Percentiles rank a stretch among this genome's conserved stretches.
These are phyloP conservation scores for Ophiostoma sp. DNA, from an alignment of 2,329 filamentous ascomycete species.

Conservation along the genomic window DNA sequence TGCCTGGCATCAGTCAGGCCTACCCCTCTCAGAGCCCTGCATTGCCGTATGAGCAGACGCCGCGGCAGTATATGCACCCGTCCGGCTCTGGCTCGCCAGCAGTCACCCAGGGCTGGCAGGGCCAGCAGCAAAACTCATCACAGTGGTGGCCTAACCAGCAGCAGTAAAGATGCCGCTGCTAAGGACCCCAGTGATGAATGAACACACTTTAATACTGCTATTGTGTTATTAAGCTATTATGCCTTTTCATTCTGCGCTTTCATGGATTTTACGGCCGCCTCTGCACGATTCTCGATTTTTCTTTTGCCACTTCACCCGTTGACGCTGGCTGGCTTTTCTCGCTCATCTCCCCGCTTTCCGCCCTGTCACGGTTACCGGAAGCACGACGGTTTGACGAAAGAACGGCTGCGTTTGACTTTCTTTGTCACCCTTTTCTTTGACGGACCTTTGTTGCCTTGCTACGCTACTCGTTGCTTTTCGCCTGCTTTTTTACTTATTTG, in stretches of 20 bases:
- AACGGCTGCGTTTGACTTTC: neutral
- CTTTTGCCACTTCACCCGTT: neutral
- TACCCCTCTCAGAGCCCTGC: conserved; percentile 47
- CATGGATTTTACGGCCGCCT: conserved; percentile 1
- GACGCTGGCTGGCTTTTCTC: neutral
- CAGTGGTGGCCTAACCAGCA: conserved; percentile 16
- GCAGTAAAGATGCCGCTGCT: neutral
- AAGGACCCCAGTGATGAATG: neutral
- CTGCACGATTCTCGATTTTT: neutral
- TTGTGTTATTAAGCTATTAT: neutral
- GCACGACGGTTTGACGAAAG: neutral
- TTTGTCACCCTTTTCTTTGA: neutral
- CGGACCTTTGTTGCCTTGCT: neutral
- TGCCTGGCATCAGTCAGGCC: conserved; percentile 56
- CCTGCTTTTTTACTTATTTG: neutral
- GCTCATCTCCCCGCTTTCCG: neutral
- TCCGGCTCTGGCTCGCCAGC: conserved; percentile 47
- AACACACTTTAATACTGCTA: neutral
- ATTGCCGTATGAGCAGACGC: conserved; percentile 59
- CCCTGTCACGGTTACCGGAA: neutral
- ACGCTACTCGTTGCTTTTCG: neutral
- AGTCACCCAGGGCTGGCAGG: conserved; percentile 46
- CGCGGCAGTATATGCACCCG: conserved; percentile 64
- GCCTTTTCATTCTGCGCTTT: neutral
- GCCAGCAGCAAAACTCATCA: conserved; percentile 45